Evolutionary conservation across 176 grass and related monocot species (phyloP), one percentile per base, ranked within the genome.

Genomic region (Aechmea fasciata): DNA sequence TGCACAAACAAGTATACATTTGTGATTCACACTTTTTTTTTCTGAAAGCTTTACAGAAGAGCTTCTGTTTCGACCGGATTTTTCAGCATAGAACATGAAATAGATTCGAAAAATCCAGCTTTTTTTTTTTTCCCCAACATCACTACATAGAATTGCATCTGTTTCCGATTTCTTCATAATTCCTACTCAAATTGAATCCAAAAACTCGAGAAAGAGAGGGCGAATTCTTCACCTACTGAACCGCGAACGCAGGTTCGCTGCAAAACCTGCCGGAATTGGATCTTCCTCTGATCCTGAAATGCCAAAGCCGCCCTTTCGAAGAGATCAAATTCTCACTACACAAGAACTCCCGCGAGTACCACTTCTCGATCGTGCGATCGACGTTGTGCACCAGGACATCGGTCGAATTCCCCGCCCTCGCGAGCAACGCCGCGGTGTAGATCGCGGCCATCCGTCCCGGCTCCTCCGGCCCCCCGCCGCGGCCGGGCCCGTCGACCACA

Each of bases 281-380:
- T 9, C 77, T 55, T 18, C 76, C 69, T 52, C 26, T 28, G n/a
- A 91, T 62, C 14, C 69, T 69, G 65, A 87, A 96, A 73, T 96
- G 88, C 92, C 92, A 96, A 48, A 96, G 80, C 18, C 80, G 82
- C 3, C 85, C 85, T 20, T 91, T 85, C 2, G 88, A 77, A 13
- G 80, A 80, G 14, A 86, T 80, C 65, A 90, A 77, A 64, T 84
- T 91, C 47, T 96, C 86, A 29, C 85, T 75, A 53, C 92, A 96
- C 69, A 96, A 80, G 77, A 88, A 96, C 77, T 96, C 88, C 88
- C 79, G 84, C 3, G 91, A 82, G 47, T 88, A 96, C 83, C 80
- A 85, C 51, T 70, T 82, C 71, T 91, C 91, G 2, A 96, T 71
- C 47, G 70, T 91, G 1, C 88, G 80, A 80, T 96, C 14, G 11